Evolutionary conservation across 176 grass and related monocot genomes (phyloP).

Genomic region (Ampelocalamus luodianensis): DNA sequence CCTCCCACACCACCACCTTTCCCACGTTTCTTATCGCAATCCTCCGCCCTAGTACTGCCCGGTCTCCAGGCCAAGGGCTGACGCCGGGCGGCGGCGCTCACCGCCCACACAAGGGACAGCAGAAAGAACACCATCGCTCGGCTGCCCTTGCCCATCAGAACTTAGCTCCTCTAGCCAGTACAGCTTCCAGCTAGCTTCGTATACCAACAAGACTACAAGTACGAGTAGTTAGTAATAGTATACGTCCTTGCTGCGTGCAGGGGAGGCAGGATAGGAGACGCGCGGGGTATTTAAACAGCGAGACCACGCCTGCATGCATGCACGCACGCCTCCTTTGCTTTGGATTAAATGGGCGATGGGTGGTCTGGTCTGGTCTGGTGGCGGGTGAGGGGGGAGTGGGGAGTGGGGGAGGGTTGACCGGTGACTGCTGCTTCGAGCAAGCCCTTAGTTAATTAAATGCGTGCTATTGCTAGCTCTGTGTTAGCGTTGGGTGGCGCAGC

Average conservation of each 20-base stretch:
- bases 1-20: neutral
- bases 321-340: too few relatives aligned
- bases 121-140: neutral
- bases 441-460: too few relatives aligned
- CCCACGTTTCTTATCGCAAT: slow-evolving; percentile 42
- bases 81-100: neutral
- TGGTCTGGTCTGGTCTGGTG: slow-evolving; percentile 25
- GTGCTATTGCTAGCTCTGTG: too few relatives aligned
- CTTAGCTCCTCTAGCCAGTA: neutral
- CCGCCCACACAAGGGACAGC: slow-evolving; percentile 13
- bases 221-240: neutral
- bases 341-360: slow-evolving; percentile 2
- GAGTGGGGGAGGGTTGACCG: slow-evolving; percentile 42
- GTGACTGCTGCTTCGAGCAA: neutral
- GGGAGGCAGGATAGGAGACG: neutral
- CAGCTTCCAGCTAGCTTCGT: neutral
- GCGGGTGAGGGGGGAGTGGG: slow-evolving; percentile 21
- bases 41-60: neutral
- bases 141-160: slow-evolving; percentile 6
- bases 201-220: neutral
- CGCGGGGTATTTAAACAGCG: slow-evolving; percentile 36
- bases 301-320: too few relatives aligned
- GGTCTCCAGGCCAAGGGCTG: slow-evolving; percentile 10
- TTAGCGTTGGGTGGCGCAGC: slow-evolving; percentile 29
- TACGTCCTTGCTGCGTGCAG: neutral